Base-by-base conservation (phyloP, 2,329 filamentous ascomycete genomes). In the Talaromyces pinophilus region DNA sequence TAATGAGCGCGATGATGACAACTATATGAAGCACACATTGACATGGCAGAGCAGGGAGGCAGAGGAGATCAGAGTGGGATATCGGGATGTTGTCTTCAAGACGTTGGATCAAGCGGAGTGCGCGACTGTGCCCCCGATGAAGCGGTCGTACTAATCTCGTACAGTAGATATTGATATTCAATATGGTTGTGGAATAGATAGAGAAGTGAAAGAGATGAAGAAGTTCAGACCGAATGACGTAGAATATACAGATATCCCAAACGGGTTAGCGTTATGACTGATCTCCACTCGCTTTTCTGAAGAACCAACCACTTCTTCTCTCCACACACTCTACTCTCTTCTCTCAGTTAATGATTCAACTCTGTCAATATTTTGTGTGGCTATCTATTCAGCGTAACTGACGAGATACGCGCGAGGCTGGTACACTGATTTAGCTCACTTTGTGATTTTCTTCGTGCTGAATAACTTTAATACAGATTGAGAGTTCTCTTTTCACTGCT, bases 1-100 rank as follows among this genome's bases (percentile, higher is more conserved):
- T 86, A 94, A 94, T 66, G 93, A 98, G 19, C 90, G 95, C 84
- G 92, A 98, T 77, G 95, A 99, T 78, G 86, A 89, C 81, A 90
- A 96, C 81, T 98, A 94, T 94, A 97, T 97, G 94, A 98, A 98
- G 90, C 95, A 99, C 87, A 96, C 92, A 54, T 87, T 99, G 69
- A 92, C 90, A 71, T 99, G 90, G 90, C 95, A 99, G 86, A 96
- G 92, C 94, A 98, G 76, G 91, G 90, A 77, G 87, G 75, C 97
- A 10, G 50, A 30, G 50, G 50, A 92, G 83, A 88, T 95, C 64
- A 90, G 98, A 68, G 85, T 98, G 69, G 85, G 87, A 69, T 98
- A 98, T 87, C 88, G 95, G 80, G 84, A 85, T 70, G 95, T 99
- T 68, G 90, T 91, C 69, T 86, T 85, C 72, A 89, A 87, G 69